Conservation (phyloP, 1,284 basidiomycete species). For the Thelephora terrestris region DNA sequence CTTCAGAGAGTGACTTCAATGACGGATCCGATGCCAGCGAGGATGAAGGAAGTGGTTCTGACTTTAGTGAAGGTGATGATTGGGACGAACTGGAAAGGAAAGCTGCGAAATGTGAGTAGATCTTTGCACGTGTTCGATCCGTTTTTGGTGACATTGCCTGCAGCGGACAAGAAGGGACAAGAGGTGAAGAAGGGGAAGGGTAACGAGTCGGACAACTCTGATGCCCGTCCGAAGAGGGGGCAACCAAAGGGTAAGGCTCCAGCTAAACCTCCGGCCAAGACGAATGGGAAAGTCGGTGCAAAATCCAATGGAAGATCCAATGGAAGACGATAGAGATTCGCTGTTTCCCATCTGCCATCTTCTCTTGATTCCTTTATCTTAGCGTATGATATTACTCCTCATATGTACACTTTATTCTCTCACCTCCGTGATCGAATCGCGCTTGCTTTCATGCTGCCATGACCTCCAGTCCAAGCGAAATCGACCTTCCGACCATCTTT, state of each 20-base stretch:
- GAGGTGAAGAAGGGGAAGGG: constrained; percentile 37
- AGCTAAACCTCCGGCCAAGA: background rate
- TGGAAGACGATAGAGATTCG: background rate
- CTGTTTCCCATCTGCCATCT: background rate
- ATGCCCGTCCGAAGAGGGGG: constrained; percentile 51
- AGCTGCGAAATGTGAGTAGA: constrained; percentile 64
- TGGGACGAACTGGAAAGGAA: constrained; percentile 95
- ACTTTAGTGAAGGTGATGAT: constrained; percentile 75
- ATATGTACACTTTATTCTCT: background rate
- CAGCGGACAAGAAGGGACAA: constrained; percentile 60
- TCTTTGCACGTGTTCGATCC: background rate
- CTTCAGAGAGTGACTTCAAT: constrained; percentile 45
- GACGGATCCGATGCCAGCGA: constrained; percentile 56
- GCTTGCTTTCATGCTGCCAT: background rate
- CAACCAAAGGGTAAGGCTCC: constrained; percentile 25
- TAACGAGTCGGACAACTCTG: constrained; percentile 56
- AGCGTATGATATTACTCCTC: background rate
- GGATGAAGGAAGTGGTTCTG: constrained; percentile 55
- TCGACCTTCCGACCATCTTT: constrained; percentile 33
- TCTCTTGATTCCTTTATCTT: background rate
- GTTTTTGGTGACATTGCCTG: constrained; percentile 1
- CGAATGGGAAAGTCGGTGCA: constrained; percentile 20
- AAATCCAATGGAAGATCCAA: no score
- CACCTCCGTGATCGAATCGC: background rate
- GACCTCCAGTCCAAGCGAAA: background rate